phyloP scores from a whole-genome alignment of 441 rosid species.

The Erodium trifolium region DNA sequence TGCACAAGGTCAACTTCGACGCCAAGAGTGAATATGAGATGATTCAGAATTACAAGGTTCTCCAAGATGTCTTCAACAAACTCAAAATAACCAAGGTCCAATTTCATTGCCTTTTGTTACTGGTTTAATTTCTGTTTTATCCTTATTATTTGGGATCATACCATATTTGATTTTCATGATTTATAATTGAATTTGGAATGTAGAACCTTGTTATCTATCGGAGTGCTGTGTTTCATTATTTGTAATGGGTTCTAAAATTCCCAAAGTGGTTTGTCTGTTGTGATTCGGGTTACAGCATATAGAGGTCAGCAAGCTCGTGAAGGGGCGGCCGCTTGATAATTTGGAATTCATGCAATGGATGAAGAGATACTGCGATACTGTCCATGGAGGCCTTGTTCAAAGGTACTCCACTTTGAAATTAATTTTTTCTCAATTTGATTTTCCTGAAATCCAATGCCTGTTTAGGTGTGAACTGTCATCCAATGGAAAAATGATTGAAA shows the following conservation, averaged over 20 bases:
- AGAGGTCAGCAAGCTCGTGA: slow-evolving; percentile 78
- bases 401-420: slow-evolving; percentile 26
- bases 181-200: neutral
- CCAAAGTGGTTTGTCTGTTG: neutral
- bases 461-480: neutral
- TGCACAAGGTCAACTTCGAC: slow-evolving; percentile 95
- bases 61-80: slow-evolving; percentile 90
- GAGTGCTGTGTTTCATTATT: neutral
- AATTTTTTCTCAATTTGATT: neutral
- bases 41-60: slow-evolving; percentile 93
- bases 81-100: slow-evolving; percentile 84
- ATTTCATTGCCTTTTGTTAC: neutral
- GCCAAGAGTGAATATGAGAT: slow-evolving; percentile 90
- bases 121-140: neutral
- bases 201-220: neutral
- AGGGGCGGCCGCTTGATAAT: slow-evolving; percentile 90
- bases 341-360: slow-evolving; percentile 98
- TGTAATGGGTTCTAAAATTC: neutral
- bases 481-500: neutral
- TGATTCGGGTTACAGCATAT: slow-evolving; percentile 39
- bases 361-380: slow-evolving; percentile 88
- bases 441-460: neutral
- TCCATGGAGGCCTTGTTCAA: slow-evolving; percentile 46
- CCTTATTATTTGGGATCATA: neutral
- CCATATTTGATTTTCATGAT: neutral